Base-by-base conservation (phyloP, 1,139 yeast genomes). In the Saccharomyces pastorianus region DNA sequence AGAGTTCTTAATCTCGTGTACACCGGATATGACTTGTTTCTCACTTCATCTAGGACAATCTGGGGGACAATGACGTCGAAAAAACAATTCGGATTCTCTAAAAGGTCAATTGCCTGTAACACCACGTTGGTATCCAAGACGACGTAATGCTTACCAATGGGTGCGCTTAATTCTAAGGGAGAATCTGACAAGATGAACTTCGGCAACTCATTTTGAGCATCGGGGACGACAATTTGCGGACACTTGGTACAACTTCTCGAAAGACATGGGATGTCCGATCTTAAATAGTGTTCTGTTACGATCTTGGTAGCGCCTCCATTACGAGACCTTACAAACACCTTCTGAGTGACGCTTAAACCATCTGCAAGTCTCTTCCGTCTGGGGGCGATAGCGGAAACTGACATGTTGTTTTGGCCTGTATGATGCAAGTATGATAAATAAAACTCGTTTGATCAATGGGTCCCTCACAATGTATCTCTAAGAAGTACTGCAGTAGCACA, bases 31-130 rank as follows among this genome's bases (percentile, higher is more conserved):
- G 96, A 88, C 65, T 87, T 78, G 68, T 89, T 90, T 59, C 90
- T 81, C 20, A 91, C 96, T 70, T 95, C 98, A 64, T 95, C 98
- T 48, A 95, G 76, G 1, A 89, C 98, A 2, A 96, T 86, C 69
- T 95, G 99, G 2, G 98, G 96, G 14, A 95, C 74, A 54, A 95
- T 85, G 25, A 91, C 96, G 72, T 95, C 98, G 65, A 80, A 85
- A 66, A 95, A 89, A 55, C 88, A 85, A 49, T 81, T 79, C 42
- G 78, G 77, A 65, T 83, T 85, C 69, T 95, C 99, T 58, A 95
- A 74, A 59, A 93, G 73, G 70, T 93, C 99, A 59, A 95, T 91
- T 6, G 96, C 95, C 67, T 85, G 88, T 56, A 93, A 75, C 2
- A 89, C 86, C 58, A 93, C 85, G 67, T 93, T 91, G 1, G 99